Percentiles rank a stretch among this genome's conserved stretches.
Evolutionary conservation across 148 eudicot genomes (phyloP).

Genomic region (Silene uniflora): DNA sequence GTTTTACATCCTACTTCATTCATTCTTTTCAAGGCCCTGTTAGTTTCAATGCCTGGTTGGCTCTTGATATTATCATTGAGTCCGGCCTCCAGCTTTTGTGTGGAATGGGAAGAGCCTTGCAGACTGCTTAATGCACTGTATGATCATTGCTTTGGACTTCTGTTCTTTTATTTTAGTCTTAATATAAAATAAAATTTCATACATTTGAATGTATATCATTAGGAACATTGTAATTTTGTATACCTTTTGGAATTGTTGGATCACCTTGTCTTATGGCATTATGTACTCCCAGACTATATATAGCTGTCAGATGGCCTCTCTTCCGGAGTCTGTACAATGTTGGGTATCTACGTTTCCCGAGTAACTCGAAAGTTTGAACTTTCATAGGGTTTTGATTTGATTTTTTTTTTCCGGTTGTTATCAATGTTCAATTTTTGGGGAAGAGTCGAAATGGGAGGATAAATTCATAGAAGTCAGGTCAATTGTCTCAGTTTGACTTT

Average conservation of each 20-base stretch:
- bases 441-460: background rate
- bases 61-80: background rate
- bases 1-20: background rate
- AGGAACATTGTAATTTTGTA: background rate
- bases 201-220: background rate
- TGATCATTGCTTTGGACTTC: background rate
- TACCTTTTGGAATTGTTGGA: background rate
- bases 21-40: background rate
- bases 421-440: background rate
- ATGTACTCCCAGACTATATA: background rate
- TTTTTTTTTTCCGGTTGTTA: no score
- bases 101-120: background rate
- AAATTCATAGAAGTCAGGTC: no score
- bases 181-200: slow-evolving; percentile 5
- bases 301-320: no score
- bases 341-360: background rate
- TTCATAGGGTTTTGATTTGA: no score
- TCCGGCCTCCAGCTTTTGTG: background rate
- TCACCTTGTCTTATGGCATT: background rate
- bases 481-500: no score
- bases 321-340: background rate
- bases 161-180: slow-evolving; percentile 17
- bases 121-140: background rate
- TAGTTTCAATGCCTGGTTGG: background rate
- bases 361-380: no score